Conservation (phyloP, 2,329 filamentous ascomycete species). For the Hypoxylon sp. region DNA sequence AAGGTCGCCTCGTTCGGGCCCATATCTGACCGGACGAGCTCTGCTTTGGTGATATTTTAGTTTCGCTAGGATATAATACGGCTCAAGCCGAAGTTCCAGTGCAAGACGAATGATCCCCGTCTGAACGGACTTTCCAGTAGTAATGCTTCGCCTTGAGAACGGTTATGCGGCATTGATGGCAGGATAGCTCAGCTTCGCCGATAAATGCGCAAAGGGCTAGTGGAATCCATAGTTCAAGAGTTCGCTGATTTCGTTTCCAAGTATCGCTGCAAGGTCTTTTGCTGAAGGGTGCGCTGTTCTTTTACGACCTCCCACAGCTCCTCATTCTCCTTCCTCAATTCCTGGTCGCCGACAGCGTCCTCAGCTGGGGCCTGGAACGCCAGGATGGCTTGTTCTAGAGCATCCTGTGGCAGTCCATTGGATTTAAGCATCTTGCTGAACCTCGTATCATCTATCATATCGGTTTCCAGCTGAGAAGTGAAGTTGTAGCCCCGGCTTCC, state of each 20-base stretch:
- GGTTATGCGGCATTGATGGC: background rate
- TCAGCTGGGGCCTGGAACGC: constrained; percentile 57
- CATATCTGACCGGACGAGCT: too few relatives aligned
- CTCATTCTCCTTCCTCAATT: constrained; percentile 58
- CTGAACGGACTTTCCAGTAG: too few relatives aligned
- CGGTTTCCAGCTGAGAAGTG: constrained; percentile 71
- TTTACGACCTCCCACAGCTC: constrained; percentile 61
- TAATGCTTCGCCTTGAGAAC: background rate
- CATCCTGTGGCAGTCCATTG: constrained; percentile 62
- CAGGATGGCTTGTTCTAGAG: constrained; percentile 65
- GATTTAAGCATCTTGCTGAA: constrained; percentile 62
- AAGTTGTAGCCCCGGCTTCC: constrained; percentile 75
- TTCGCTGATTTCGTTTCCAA: constrained; percentile 49
- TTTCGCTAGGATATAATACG: too few relatives aligned
- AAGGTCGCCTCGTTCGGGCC: background rate
- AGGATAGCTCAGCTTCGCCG: background rate
- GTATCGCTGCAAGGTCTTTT: constrained; percentile 54
- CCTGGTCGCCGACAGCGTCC: constrained; percentile 52
- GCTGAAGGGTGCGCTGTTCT: constrained; percentile 59
- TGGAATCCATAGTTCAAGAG: constrained; percentile 34
- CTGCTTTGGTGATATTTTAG: too few relatives aligned
- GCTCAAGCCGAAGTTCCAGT: too few relatives aligned
- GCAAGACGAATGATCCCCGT: too few relatives aligned
- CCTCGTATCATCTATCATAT: constrained; percentile 57
- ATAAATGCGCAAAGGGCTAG: background rate